Evolutionary conservation across 2,329 filamentous ascomycete genomes (phyloP).

Genomic region (Aureobasidium leucospermi): DNA sequence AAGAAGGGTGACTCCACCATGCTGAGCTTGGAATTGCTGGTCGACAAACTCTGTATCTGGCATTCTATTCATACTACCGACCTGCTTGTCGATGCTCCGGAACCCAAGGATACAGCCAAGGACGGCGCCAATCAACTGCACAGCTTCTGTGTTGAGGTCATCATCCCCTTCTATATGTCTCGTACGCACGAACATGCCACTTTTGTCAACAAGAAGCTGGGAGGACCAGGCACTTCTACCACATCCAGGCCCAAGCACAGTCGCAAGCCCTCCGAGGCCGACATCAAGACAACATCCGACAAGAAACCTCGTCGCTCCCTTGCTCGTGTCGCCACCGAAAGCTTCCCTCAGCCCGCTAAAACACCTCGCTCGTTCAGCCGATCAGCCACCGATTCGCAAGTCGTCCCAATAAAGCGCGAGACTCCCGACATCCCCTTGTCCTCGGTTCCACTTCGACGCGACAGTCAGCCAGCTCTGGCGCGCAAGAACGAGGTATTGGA

Average conservation of each 20-base stretch:
- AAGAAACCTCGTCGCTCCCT: conserved; percentile 44
- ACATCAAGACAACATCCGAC: conserved; percentile 24
- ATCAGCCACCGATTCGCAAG: conserved; percentile 51
- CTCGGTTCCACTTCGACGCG: conserved; percentile 32
- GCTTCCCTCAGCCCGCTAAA: conserved; percentile 42
- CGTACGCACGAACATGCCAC: conserved; percentile 66
- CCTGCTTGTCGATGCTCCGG: background rate
- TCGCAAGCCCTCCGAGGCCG: conserved; percentile 30
- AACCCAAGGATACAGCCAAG: conserved; percentile 18
- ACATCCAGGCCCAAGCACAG: conserved; percentile 38
- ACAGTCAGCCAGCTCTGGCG: conserved; percentile 6
- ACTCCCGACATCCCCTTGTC: conserved; percentile 40
- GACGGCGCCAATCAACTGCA: conserved; percentile 53
- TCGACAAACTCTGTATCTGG: conserved; percentile 77
- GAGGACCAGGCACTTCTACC: conserved; percentile 59
- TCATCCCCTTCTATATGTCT: conserved; percentile 72
- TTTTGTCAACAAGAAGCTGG: conserved; percentile 66
- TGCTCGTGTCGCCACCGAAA: conserved; percentile 54
- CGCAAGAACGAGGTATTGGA: conserved; percentile 18
- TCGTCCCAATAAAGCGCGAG: conserved; percentile 54
- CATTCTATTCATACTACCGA: conserved; percentile 62
- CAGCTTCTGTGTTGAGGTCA: conserved; percentile 73
- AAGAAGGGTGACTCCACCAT: conserved; percentile 61
- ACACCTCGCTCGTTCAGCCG: conserved; percentile 58
- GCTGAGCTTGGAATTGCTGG: conserved; percentile 61